Evolutionary conservation across 2,329 filamentous ascomycete species (phyloP).

Genomic region (Verticillium nubilum): DNA sequence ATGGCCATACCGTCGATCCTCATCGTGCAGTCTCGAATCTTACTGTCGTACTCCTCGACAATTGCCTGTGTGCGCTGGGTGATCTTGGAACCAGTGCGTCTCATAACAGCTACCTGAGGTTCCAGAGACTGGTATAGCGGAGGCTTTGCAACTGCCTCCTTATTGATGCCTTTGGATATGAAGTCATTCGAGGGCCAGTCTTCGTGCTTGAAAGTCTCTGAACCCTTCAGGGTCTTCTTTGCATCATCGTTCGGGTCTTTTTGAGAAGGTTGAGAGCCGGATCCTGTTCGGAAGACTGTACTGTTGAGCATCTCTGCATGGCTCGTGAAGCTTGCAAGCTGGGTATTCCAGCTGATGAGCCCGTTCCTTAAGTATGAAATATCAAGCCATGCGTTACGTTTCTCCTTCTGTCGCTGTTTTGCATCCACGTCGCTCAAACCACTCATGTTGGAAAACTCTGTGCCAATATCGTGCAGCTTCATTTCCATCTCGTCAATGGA

Average conservation of each 20-base stretch:
- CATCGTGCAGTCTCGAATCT: constrained; percentile 24
- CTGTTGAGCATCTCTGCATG: constrained; percentile 11
- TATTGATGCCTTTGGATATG: too few relatives aligned
- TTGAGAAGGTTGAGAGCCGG: too few relatives aligned
- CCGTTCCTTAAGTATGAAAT: constrained; percentile 17
- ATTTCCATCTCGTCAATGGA: constrained; percentile 17
- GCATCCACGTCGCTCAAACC: not conserved
- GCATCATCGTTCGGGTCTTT: too few relatives aligned
- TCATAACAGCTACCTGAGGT: not conserved
- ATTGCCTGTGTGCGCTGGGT: constrained; percentile 15
- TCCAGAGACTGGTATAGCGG: too few relatives aligned
- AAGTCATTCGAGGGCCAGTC: too few relatives aligned
- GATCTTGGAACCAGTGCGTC: constrained; percentile 11
- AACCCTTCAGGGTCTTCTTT: too few relatives aligned
- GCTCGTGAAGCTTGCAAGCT: constrained; percentile 15
- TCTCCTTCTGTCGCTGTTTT: constrained; percentile 5
- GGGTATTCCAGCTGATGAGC: constrained; percentile 17
- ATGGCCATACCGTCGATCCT: constrained; percentile 27
- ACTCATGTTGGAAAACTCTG: not conserved
- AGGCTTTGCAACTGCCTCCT: too few relatives aligned
- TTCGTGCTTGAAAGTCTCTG: too few relatives aligned
- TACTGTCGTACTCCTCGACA: constrained; percentile 23
- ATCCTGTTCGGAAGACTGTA: not conserved
- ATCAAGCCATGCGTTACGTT: constrained; percentile 18
- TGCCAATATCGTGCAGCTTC: constrained; percentile 15